phyloP scores from a whole-genome alignment of 345 rosid genomes.

The Populus nigra region DNA sequence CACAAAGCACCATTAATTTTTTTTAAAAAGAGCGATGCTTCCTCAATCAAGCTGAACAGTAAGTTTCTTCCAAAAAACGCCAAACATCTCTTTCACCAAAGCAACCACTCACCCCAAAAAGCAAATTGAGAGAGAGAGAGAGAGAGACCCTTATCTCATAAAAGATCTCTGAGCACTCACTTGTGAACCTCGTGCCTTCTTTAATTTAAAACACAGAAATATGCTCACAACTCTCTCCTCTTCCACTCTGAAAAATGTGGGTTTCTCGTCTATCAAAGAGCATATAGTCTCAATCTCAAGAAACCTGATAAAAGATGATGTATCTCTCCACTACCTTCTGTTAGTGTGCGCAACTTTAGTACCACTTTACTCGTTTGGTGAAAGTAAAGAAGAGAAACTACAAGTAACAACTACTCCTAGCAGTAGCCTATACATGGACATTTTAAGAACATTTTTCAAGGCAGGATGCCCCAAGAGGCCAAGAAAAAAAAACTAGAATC shows the following conservation, averaged over 20 bases:
- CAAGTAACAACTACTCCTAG: background rate
- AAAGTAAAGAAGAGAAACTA: background rate
- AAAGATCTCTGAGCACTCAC: slow-evolving; percentile 17
- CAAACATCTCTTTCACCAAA: slow-evolving; percentile 8
- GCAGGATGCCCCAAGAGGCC: slow-evolving; percentile 9
- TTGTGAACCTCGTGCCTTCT: slow-evolving; percentile 39
- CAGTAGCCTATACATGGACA: slow-evolving; percentile 16
- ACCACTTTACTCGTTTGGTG: slow-evolving; percentile 17
- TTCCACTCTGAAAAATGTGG: background rate
- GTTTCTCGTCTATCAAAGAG: slow-evolving; percentile 13
- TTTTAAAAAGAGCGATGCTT: background rate
- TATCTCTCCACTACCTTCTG: slow-evolving; percentile 19
- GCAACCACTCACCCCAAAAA: slow-evolving; percentile 11
- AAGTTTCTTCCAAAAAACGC: slow-evolving; percentile 3
- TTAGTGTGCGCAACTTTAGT: slow-evolving; percentile 9
- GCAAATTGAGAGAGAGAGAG: background rate
- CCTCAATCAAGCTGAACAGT: background rate
- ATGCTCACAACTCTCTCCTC: background rate
- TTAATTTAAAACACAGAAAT: background rate
- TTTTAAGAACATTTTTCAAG: slow-evolving; percentile 26
- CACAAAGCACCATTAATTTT: slow-evolving; percentile 1
- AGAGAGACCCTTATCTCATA: background rate
- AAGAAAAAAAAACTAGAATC: slow-evolving; percentile 22
- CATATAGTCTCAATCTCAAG: slow-evolving; percentile 23
- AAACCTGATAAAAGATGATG: slow-evolving; percentile 3